Conservation (phyloP, 305 asterid genomes). For the Plantago lanceolata region DNA sequence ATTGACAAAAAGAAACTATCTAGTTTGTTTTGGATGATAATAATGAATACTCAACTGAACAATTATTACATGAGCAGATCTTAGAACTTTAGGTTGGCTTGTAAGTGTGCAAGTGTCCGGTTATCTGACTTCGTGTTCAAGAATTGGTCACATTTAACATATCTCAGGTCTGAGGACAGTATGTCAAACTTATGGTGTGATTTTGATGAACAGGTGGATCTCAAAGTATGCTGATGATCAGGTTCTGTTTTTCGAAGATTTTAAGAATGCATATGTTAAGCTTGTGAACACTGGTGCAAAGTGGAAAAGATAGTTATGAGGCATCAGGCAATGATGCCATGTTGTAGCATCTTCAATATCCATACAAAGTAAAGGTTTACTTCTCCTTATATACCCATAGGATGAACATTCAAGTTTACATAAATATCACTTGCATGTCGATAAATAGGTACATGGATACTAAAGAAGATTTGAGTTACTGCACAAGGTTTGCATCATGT, state of each 20-base stretch:
- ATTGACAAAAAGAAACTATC: too few species aligned
- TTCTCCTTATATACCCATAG: too few species aligned
- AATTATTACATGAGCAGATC: too few species aligned
- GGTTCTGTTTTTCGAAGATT: constrained; percentile 68
- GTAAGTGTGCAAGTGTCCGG: background rate
- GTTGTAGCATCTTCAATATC: background rate
- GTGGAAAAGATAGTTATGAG: constrained; percentile 47
- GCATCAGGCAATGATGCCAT: constrained; percentile 6
- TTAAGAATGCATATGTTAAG: constrained; percentile 61
- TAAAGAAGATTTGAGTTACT: too few species aligned
- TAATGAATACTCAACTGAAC: too few species aligned
- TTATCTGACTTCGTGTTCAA: constrained; percentile 4
- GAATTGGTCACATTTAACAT: constrained; percentile 1
- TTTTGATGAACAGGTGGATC: constrained; percentile 59
- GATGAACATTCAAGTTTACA: too few species aligned
- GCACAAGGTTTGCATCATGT: too few species aligned
- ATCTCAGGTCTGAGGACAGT: constrained; percentile 3
- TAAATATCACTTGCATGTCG: too few species aligned
- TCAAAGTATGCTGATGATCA: constrained; percentile 75
- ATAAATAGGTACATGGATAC: too few species aligned
- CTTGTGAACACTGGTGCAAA: constrained; percentile 76
- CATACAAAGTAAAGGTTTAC: too few species aligned
- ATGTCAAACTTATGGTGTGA: background rate
- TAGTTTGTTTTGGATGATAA: too few species aligned
- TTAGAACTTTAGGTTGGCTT: background rate